phyloP scores from a whole-genome alignment of 2,329 filamentous ascomycete species.

The Talaromyces rugulosus region DNA sequence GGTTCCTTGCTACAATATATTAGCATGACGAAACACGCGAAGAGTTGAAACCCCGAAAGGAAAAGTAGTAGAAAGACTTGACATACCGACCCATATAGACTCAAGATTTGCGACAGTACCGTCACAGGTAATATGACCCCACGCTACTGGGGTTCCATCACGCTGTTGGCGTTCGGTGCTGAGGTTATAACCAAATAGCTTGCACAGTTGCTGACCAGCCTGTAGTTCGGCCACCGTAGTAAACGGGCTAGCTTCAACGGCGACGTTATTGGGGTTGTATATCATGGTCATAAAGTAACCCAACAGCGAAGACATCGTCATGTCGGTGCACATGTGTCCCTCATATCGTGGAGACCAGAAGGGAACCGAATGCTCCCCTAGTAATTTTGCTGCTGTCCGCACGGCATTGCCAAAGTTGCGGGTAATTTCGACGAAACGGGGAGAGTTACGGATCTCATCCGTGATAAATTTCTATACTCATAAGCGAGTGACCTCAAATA shows the following conservation, averaged over 20 bases:
- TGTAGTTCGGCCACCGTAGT: conserved; percentile 43
- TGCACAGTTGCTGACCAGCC: conserved; percentile 44
- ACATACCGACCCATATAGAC: conserved; percentile 38
- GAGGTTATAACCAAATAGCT: conserved; percentile 45
- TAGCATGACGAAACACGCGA: not conserved
- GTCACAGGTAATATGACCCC: conserved; percentile 46
- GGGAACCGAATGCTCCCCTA: not conserved
- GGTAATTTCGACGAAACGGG: not conserved
- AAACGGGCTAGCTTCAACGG: conserved; percentile 44
- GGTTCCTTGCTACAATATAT: not conserved
- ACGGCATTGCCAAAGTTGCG: not conserved
- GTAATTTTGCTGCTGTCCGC: not conserved
- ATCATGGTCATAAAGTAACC: conserved; percentile 50
- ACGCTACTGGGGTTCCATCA: conserved; percentile 20
- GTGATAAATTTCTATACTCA: not conserved
- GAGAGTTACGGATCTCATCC: not conserved
- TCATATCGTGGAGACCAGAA: conserved; percentile 1
- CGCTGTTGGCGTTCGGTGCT: conserved; percentile 16
- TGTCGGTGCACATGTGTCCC: not conserved
- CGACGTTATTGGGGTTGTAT: conserved; percentile 50
- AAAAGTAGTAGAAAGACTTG: conserved; percentile 14
- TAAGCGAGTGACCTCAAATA: no score
- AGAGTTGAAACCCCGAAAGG: conserved; percentile 21
- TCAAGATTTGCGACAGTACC: conserved; percentile 48
- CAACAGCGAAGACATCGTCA: conserved; percentile 23